Percentiles rank a stretch among this genome's conserved stretches.
phyloP scores from a whole-genome alignment of 345 rosid genomes.

The Syzygium aqueum region DNA sequence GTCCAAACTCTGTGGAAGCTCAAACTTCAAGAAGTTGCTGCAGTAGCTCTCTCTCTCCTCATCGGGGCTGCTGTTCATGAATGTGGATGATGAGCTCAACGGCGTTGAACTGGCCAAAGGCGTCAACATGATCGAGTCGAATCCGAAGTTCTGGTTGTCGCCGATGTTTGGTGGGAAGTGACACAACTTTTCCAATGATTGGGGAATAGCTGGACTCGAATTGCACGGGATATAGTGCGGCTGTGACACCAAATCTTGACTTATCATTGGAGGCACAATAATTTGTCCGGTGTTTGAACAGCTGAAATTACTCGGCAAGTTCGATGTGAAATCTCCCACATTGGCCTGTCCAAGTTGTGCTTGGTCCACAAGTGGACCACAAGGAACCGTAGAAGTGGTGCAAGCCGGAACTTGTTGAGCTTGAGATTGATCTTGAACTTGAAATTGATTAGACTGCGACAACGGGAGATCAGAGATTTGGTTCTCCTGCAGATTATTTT shows the following conservation, averaged over 20 bases:
- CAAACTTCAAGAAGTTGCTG: constrained; percentile 67
- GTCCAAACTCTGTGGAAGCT: constrained; percentile 58
- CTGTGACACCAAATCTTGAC: constrained; percentile 9
- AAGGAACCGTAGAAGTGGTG: constrained; percentile 5
- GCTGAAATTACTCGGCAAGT: background rate
- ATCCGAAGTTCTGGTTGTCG: constrained; percentile 21
- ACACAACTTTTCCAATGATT: constrained; percentile 12
- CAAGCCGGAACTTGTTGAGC: constrained; percentile 9
- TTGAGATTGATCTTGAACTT: constrained; percentile 3
- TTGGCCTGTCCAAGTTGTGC: constrained; percentile 15
- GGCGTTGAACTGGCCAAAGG: constrained; percentile 44
- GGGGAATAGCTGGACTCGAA: background rate
- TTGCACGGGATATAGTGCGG: background rate
- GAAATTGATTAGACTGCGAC: background rate
- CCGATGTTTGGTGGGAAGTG: constrained; percentile 2
- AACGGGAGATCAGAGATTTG: background rate
- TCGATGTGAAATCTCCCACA: constrained; percentile 6
- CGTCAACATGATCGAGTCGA: constrained; percentile 52
- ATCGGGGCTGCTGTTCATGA: constrained; percentile 41
- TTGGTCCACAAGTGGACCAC: constrained; percentile 11
- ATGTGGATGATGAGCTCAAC: constrained; percentile 40
- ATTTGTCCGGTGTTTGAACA: background rate
- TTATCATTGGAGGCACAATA: background rate
- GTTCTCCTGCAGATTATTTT: constrained; percentile 22
- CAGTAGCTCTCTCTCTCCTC: constrained; percentile 66